These are phyloP conservation scores for Nepenthes mirabilis DNA, from an alignment of 148 eudicot genomes.

Conservation along the genomic window DNA sequence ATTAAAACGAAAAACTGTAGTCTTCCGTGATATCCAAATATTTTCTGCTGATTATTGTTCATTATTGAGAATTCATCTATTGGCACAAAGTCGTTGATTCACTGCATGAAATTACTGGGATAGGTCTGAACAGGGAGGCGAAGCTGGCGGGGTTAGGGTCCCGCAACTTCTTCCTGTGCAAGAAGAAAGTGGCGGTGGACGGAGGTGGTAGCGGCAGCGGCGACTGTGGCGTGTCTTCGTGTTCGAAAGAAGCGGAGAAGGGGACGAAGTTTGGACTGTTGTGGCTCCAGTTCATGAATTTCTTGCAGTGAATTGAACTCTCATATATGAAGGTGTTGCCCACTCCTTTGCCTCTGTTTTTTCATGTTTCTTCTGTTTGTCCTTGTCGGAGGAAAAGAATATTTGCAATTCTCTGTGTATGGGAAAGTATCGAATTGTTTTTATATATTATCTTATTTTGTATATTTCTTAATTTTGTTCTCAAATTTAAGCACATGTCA, in stretches of 20 bases:
- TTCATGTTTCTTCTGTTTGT: too few species aligned
- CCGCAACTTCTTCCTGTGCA: constrained; percentile 74
- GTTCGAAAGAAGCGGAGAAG: constrained; percentile 45
- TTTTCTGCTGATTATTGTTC: too few species aligned
- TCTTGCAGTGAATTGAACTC: constrained; percentile 8
- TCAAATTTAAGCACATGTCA: too few species aligned
- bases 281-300: constrained; percentile 52
- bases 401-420: too few species aligned
- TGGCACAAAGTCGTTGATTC: background rate
- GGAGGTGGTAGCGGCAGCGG: constrained; percentile 4
- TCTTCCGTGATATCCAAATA: too few species aligned
- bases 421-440: too few species aligned
- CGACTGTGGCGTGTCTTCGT: constrained; percentile 7
- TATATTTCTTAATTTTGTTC: too few species aligned
- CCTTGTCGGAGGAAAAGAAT: too few species aligned
- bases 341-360: too few species aligned
- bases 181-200: constrained; percentile 9
- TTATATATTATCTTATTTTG: too few species aligned
- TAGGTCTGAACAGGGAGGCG: constrained; percentile 65
- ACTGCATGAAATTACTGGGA: background rate
- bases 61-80: background rate
- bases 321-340: too few species aligned
- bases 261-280: constrained; percentile 21
- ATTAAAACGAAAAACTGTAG: too few species aligned
- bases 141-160: constrained; percentile 58